Evolutionary conservation across 2,329 filamentous ascomycete species (phyloP).

Genomic region (Neofusicoccum laricinum): DNA sequence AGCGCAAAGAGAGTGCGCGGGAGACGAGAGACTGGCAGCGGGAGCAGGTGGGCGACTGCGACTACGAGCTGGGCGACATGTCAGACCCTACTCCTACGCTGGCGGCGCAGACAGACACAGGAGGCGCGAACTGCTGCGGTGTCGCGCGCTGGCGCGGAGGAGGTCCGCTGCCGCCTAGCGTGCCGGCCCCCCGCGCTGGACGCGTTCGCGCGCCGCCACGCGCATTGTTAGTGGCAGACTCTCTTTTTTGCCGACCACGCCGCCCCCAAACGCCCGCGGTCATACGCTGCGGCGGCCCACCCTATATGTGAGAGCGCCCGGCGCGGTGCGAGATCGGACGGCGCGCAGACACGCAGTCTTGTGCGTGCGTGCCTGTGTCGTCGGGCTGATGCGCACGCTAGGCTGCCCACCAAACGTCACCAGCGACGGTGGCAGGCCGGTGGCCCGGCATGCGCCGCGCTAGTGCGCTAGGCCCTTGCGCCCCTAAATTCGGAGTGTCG

Average conservation of each 20-base stretch:
- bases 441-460: neutral
- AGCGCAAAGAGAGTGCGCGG: neutral
- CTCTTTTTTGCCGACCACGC: neutral
- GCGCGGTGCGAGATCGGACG: too few species aligned
- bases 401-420: neutral
- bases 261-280: conserved; percentile 4
- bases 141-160: neutral
- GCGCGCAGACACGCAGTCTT: neutral
- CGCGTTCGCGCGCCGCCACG: neutral
- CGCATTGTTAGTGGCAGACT: neutral
- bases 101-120: neutral
- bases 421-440: neutral
- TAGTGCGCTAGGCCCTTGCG: neutral
- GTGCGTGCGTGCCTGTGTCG: neutral
- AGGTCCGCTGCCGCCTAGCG: neutral
- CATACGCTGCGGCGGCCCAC: neutral
- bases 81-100: neutral
- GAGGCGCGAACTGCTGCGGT: neutral
- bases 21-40: neutral
- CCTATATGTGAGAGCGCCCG: neutral
- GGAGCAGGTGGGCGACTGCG: neutral
- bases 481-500: conserved; percentile 3
- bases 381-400: neutral
- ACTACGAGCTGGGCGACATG: neutral
- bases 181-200: neutral